A percentile compares a stretch with the other conserved stretches of the same genome.
Conservation (phyloP, 345 rosid species). For the Populus davidiana region DNA sequence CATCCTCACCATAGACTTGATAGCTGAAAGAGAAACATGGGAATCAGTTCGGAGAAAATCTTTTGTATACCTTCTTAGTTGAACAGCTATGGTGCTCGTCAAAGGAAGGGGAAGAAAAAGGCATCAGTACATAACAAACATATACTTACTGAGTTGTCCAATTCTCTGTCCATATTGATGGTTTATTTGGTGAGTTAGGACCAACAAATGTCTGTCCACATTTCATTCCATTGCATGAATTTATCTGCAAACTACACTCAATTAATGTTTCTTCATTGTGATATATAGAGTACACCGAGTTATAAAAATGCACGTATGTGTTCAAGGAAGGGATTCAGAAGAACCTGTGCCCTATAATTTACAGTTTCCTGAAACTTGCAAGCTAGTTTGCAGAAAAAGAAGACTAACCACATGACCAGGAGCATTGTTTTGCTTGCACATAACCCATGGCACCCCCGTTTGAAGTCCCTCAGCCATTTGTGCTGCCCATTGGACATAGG, state of each 20-base stretch:
- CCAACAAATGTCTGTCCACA: slow-evolving; percentile 82
- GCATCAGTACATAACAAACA: background rate
- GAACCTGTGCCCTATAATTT: no score
- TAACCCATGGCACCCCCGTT: slow-evolving; percentile 86
- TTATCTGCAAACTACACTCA: slow-evolving; percentile 42
- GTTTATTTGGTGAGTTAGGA: slow-evolving; percentile 79
- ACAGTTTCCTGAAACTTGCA: no score
- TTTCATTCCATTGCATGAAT: slow-evolving; percentile 74
- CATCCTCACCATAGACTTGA: slow-evolving; percentile 57
- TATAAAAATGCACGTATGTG: background rate
- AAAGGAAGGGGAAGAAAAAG: no score
- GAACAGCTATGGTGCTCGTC: no score
- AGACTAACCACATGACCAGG: slow-evolving; percentile 76
- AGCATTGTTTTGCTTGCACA: slow-evolving; percentile 89
- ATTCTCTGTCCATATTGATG: slow-evolving; percentile 85
- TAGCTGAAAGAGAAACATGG: slow-evolving; percentile 29
- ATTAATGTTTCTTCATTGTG: background rate
- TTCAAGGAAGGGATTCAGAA: no score
- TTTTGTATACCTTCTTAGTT: no score
- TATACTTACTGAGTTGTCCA: slow-evolving; percentile 77
- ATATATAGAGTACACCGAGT: background rate
- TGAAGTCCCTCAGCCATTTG: slow-evolving; percentile 61
- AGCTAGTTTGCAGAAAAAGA: background rate
- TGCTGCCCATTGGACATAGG: slow-evolving; percentile 76
- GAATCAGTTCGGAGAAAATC: background rate